These are phyloP conservation scores for Xylaria sp. DNA, from an alignment of 2,329 filamentous ascomycete species.

Conservation along the genomic window DNA sequence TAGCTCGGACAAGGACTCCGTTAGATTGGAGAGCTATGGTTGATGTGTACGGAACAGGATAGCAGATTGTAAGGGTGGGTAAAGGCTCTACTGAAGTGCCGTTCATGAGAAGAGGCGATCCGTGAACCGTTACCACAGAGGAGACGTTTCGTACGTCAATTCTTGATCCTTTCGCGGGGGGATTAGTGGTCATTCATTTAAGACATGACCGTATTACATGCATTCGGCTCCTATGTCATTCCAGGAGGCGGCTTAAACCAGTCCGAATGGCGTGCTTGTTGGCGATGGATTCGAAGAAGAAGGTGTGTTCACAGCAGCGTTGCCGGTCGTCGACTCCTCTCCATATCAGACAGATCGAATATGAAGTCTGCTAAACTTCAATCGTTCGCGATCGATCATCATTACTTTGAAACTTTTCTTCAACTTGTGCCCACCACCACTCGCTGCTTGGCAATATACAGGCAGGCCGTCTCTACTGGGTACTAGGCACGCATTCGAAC, in stretches of 20 bases:
- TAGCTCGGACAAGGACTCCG: constrained; percentile 21
- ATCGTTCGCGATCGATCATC: background rate
- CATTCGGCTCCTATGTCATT: background rate
- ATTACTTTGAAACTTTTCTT: background rate
- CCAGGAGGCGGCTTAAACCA: background rate
- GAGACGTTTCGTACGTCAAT: background rate
- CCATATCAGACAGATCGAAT: background rate
- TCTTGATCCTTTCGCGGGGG: background rate
- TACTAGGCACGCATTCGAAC: background rate
- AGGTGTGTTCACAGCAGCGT: background rate
- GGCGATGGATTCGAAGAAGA: background rate
- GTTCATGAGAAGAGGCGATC: background rate
- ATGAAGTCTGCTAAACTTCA: background rate
- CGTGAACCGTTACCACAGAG: background rate
- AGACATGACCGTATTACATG: background rate
- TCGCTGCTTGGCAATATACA: background rate
- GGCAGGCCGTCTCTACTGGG: background rate
- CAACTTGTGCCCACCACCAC: background rate
- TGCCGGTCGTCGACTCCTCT: background rate
- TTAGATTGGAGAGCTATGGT: constrained; percentile 25
- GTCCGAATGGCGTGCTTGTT: background rate
- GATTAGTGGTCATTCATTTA: background rate
- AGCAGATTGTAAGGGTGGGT: constrained; percentile 26
- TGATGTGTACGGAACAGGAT: constrained; percentile 17
- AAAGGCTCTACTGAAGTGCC: constrained; percentile 18